Evolutionary conservation across 805 yeast genomes (phyloP).

Genomic region (Yamadazyma sp.): DNA sequence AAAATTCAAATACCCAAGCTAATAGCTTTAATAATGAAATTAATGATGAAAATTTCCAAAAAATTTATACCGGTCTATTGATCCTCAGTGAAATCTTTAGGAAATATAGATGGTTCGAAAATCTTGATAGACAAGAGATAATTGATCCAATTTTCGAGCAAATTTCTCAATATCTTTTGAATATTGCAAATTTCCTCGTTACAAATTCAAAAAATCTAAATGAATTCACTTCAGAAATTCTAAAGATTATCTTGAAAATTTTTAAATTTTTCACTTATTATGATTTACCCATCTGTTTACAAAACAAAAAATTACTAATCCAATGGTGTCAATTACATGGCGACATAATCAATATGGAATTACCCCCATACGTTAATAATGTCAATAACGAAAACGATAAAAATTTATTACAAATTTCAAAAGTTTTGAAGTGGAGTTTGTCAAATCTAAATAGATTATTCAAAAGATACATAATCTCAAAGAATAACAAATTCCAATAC

Average conservation of each 20-base stretch:
- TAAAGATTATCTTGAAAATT: constrained; percentile 68
- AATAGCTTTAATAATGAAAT: neutral
- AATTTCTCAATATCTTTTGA: constrained; percentile 64
- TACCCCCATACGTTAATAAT: constrained; percentile 48
- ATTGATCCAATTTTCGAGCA: constrained; percentile 46
- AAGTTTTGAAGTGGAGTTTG: constrained; percentile 75
- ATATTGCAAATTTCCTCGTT: constrained; percentile 58
- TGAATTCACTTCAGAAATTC: constrained; percentile 60
- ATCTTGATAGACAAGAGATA: constrained; percentile 37
- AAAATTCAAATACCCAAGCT: neutral
- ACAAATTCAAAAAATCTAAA: constrained; percentile 14
- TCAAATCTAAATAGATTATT: constrained; percentile 73
- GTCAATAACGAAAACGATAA: constrained; percentile 39
- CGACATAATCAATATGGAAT: constrained; percentile 53
- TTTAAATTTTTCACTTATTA: constrained; percentile 74
- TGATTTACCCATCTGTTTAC: constrained; percentile 67
- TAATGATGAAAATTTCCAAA: constrained; percentile 18
- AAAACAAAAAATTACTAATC: constrained; percentile 45
- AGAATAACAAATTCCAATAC: constrained; percentile 50
- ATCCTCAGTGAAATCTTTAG: constrained; percentile 69
- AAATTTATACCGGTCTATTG: constrained; percentile 62
- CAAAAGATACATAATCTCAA: constrained; percentile 61
- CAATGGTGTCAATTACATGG: constrained; percentile 80
- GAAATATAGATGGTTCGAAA: constrained; percentile 68
- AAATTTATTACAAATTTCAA: constrained; percentile 67